Base-by-base conservation (phyloP, 2,329 filamentous ascomycete genomes). In the Aspergillus udagawae region DNA sequence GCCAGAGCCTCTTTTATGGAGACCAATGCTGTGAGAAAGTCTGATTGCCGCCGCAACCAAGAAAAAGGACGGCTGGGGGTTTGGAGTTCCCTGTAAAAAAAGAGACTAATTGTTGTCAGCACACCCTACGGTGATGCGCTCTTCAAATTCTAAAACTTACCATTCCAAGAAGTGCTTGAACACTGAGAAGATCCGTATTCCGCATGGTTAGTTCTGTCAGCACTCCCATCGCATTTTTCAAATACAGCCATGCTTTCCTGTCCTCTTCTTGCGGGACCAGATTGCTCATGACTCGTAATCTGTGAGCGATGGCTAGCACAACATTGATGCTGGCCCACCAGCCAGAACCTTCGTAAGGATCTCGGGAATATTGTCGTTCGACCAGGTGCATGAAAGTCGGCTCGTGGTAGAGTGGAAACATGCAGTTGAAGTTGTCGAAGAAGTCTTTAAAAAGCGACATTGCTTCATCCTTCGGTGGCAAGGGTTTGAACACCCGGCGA, bases 281-380 rank as follows among this genome's bases (percentile, higher is more conserved):
- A 67, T 96, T 94, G 78, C 91, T 96, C 92, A 97, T 96, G 23
- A 97, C 91, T 10, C 94, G 88, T 67, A 99, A 80, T 44, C 94
- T 85, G 70, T 97, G 91, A 4, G 93, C 89, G 64, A 97, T 95
- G n/a, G 93, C 94, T 55, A 99, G 78, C 1, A 89, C 91, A 58
- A 96, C 89, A 66, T 99, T 99, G 67, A 99, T 82, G 74, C 92
- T 96, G 4, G 94, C 94, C 93, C 94, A 99, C 94, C 94, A 99
- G 3, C 94, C 94, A 5, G 92, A 95, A 28, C 93, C 92, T 71
- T 96, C 88, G 64, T 97, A 97, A 0, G 93, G 93, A 64, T 97
- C 90, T 51, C 86, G 80, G 0, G 92, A 95, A 74, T 97, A 99
- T 71, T 97, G 93, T 65, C 89, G 86, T 69, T 97, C 92, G 32